Base-by-base conservation (phyloP, 2,329 filamentous ascomycete genomes). In the Fusarium pseudoanthophilum region DNA sequence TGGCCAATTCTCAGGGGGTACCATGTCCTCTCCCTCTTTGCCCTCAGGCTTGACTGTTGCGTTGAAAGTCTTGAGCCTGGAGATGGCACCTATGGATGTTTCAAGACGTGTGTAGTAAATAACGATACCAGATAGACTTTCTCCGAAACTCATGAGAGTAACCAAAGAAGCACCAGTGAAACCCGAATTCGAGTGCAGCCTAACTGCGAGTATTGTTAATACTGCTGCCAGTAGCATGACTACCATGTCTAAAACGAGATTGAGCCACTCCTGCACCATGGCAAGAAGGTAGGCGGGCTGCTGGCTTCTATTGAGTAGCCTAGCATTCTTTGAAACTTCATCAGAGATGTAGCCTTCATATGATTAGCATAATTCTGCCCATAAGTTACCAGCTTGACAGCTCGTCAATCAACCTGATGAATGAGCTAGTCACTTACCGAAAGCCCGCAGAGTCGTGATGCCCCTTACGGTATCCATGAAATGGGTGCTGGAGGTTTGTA, bases 211-310 rank as follows among this genome's bases (percentile, higher is more conserved):
- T 3, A 60, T 63, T 6, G 89, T 84, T 1, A 90, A 75, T 3
- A 86, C 66, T 4, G 85, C 79, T 2, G 87, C 86, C 24, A 90
- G 79, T 4, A 80, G 79, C 1, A 86, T 84, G 1, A 89, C 85
- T 2, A 88, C 74, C 6, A 89, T 69, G 49, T 87, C 82, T 6
- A 91, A 78, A 0, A 85, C 83, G 4, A 91, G 81, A 0, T 78
- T 83, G 2, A 91, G 83, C 88, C 89, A 91, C 43, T 86, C 84
- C 75, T 91, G 89, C 39, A 91, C 85, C 74, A 86, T 86, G 56
- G 83, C 84, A 2, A 91, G 82, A 3, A 90, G 83, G 74, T 91
- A 91, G 9, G 86, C 86, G 2, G 89, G 89, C 8, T 84, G 79
- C 66, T 91, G 89, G 0, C 88, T 89, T 5, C 78, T 80, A 72